Percentiles rank a stretch among this genome's conserved stretches.
Conservation (phyloP, 768 basidiomycete genomes). For the Cytidiella melzeri region DNA sequence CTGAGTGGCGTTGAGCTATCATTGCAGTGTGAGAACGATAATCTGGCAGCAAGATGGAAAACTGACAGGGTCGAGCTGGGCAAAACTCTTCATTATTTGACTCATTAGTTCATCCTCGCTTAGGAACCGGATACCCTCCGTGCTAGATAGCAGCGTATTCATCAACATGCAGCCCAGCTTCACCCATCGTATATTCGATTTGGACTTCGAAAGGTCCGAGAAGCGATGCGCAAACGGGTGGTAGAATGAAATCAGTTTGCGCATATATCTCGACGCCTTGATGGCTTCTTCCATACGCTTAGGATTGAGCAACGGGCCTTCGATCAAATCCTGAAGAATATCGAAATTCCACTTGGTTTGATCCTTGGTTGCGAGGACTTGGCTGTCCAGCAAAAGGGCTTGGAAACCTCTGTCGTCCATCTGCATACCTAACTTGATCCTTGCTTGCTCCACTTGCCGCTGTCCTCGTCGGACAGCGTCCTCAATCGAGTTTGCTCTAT, state of each 20-base stretch:
- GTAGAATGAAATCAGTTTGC: conserved; percentile 89
- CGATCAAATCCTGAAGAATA: conserved; percentile 78
- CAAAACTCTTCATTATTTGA: conserved; percentile 83
- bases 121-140: conserved; percentile 82
- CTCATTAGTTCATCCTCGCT: conserved; percentile 79
- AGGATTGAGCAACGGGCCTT: conserved; percentile 88
- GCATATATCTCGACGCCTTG: conserved; percentile 81
- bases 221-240: conserved; percentile 88
- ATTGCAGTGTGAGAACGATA: neutral
- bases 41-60: neutral
- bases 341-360: conserved; percentile 92
- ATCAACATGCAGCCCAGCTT: conserved; percentile 77
- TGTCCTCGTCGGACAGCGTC: conserved; percentile 86
- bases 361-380: conserved; percentile 85
- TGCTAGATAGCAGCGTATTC: conserved; percentile 73
- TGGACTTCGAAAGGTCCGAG: conserved; percentile 59
- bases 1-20: conserved; percentile 64
- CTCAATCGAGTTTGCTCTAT: conserved; percentile 74
- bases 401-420: conserved; percentile 96
- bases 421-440: conserved; percentile 84
- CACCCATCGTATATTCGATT: conserved; percentile 85
- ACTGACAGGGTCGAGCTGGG: conserved; percentile 86
- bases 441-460: conserved; percentile 84
- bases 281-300: conserved; percentile 94
- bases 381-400: conserved; percentile 75